These are phyloP conservation scores for Zasmidium angulare DNA, from an alignment of 2,329 filamentous ascomycete species.

Conservation along the genomic window DNA sequence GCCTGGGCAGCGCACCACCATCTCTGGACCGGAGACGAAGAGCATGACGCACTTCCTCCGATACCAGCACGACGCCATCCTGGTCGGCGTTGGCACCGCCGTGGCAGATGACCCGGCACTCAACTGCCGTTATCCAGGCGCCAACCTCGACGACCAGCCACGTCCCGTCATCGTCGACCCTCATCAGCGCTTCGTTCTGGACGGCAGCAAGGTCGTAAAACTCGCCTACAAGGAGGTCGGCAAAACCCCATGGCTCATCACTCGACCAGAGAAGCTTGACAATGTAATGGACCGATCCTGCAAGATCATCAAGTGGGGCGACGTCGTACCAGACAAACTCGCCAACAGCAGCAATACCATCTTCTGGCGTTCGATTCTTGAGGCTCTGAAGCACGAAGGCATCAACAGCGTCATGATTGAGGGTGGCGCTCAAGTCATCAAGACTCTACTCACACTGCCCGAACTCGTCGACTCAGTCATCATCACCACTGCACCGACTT, in stretches of 20 bases:
- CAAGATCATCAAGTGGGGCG: too few species aligned
- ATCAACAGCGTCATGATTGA: conserved; percentile 87
- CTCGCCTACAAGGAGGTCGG: conserved; percentile 66
- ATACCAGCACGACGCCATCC: conserved; percentile 76
- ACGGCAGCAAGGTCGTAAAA: conserved; percentile 61
- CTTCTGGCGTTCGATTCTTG: conserved; percentile 65
- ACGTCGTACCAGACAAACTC: conserved; percentile 14
- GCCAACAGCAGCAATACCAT: conserved; percentile 11
- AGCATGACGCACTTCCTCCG: conserved; percentile 92
- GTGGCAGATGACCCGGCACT: conserved; percentile 81
- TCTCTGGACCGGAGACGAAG: conserved; percentile 82
- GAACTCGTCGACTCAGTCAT: conserved; percentile 73
- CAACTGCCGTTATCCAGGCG: conserved; percentile 70
- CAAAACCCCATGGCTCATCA: conserved; percentile 62
- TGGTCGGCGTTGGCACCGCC: conserved; percentile 81
- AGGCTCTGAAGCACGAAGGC: conserved; percentile 57
- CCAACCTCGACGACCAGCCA: conserved; percentile 63
- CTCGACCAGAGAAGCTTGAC: background rate
- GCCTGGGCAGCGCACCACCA: conserved; percentile 69
- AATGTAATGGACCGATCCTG: background rate
- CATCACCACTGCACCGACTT: conserved; percentile 85
- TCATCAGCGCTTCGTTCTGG: conserved; percentile 67
- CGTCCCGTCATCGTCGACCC: conserved; percentile 83
- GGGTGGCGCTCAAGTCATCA: conserved; percentile 80
- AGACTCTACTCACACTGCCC: conserved; percentile 66